Percentiles rank a stretch among this genome's conserved stretches.
Conservation (phyloP, 2,329 filamentous ascomycete species). For the Cercospora canescens region DNA sequence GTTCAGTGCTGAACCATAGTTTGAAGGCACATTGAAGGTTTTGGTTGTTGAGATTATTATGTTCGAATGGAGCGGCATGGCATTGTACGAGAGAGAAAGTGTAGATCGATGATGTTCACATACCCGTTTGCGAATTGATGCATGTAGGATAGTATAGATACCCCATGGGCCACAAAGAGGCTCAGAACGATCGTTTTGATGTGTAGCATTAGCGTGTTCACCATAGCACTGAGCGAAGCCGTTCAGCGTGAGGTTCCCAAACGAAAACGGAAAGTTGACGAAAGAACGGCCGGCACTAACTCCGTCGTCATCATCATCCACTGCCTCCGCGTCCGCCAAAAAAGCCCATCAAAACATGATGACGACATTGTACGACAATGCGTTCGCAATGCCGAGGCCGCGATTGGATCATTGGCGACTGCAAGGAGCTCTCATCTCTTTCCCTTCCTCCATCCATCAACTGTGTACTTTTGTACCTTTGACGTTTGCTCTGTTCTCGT, state of each 20-base stretch:
- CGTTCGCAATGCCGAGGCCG: conserved; percentile 3
- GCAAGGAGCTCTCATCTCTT: background rate
- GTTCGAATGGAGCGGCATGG: background rate
- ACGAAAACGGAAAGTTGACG: background rate
- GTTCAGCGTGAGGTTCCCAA: background rate
- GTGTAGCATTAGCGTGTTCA: background rate
- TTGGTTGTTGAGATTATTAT: background rate
- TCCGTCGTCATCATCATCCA: background rate
- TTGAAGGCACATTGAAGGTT: background rate
- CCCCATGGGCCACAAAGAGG: background rate
- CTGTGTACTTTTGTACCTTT: background rate
- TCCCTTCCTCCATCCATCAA: background rate
- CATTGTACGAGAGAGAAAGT: background rate
- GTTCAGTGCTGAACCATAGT: conserved; percentile 36
- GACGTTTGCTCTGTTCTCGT: background rate
- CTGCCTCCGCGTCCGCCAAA: background rate
- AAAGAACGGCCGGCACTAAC: background rate
- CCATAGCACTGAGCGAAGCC: too few relatives aligned
- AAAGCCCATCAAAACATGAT: background rate
- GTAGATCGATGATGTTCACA: background rate
- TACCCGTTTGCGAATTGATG: background rate
- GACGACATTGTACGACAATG: background rate
- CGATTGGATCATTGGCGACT: background rate
- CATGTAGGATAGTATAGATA: background rate
- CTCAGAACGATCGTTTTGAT: background rate